phyloP scores from a whole-genome alignment of 2,329 filamentous ascomycete species.

The Arthrobotrys iridis region DNA sequence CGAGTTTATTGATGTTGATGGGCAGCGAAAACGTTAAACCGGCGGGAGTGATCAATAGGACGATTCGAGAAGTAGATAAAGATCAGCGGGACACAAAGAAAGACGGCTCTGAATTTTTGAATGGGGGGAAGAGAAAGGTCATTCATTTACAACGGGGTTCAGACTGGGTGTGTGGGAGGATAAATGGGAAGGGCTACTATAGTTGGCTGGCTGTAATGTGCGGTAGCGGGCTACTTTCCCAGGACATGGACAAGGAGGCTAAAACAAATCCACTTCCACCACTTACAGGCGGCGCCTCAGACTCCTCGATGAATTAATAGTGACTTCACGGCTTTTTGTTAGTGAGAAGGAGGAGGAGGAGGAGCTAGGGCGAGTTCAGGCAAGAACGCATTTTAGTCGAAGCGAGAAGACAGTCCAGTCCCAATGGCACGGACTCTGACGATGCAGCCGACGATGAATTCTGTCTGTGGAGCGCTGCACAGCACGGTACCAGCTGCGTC shows the following conservation, averaged over 20 bases:
- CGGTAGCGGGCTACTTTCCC: constrained; percentile 25
- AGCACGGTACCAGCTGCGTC: constrained; percentile 9
- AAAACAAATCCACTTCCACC: constrained; percentile 25
- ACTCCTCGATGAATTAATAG: constrained; percentile 21
- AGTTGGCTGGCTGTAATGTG: constrained; percentile 27
- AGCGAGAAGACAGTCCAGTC: constrained; percentile 18
- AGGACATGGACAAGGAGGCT: constrained; percentile 50
- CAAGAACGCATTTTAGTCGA: constrained; percentile 10
- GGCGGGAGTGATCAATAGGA: constrained; percentile 29
- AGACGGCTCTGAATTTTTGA: constrained; percentile 22
- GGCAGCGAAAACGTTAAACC: constrained; percentile 31
- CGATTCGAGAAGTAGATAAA: constrained; percentile 49
- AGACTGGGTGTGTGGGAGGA: constrained; percentile 27
- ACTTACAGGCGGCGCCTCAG: constrained; percentile 20
- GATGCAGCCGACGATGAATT: constrained; percentile 16
- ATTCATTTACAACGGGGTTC: constrained; percentile 36
- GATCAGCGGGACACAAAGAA: constrained; percentile 54
- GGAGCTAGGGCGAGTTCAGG: constrained; percentile 3
- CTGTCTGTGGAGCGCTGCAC: constrained; percentile 8
- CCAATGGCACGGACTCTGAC: constrained; percentile 41
- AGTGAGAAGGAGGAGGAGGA: background rate
- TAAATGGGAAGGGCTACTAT: constrained; percentile 30
- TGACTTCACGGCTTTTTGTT: background rate
- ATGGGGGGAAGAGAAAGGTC: constrained; percentile 32
- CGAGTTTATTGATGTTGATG: constrained; percentile 12